Base-by-base conservation (phyloP, 2,329 filamentous ascomycete genomes). In the Aspergillus felis region DNA sequence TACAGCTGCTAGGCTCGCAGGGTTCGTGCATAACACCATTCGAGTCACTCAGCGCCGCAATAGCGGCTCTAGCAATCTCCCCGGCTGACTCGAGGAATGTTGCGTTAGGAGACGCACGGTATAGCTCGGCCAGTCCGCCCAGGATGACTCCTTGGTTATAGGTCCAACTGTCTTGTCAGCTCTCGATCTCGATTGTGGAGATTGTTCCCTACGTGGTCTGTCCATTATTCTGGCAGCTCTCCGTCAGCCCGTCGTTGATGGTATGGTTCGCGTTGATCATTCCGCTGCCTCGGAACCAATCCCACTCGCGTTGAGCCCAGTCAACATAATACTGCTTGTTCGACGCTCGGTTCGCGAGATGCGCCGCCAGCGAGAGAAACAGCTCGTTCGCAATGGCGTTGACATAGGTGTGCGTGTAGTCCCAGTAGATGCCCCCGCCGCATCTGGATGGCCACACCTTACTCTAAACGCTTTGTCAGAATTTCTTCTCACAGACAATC, bases 131-230 rank as follows among this genome's bases (percentile, higher is more conserved):
- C 0, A 87, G 76, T 0, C 79, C 84, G 12, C 82, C 67, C 6
- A 88, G 78, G 24, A 87, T 77, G 1, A 87, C 82, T 8, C 85
- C 85, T 68, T 87, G 84, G 63, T 85, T 85, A 68, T 86, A 86
- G 0, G 79, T 78, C 75, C 78, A 85, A 10, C 74, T 74, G 35
- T 6, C 42, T 41, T 17, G 49, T 61, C 53, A 59, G 42, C n/a
- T 5, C 25, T 14, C 8, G 3, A 3, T n/a, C 6, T 38, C 32
- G 14, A 17, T 8, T 12, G 9, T 3, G 5, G 1, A 25, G 3
- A 25, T 7, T n/a, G 24, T 24, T 2, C 17, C 57, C 67, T 64
- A 69, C 66, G 74, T 68, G 4, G 69, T 68, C 6, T 65, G 67
- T 24, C 69, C 71, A 42, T 78, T 76, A 56, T 84, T 84, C 38